Evolutionary conservation across 208 protist species (phyloP), one percentile per base, ranked within the genome.

Genomic region (Leishmania tarentolae): DNA sequence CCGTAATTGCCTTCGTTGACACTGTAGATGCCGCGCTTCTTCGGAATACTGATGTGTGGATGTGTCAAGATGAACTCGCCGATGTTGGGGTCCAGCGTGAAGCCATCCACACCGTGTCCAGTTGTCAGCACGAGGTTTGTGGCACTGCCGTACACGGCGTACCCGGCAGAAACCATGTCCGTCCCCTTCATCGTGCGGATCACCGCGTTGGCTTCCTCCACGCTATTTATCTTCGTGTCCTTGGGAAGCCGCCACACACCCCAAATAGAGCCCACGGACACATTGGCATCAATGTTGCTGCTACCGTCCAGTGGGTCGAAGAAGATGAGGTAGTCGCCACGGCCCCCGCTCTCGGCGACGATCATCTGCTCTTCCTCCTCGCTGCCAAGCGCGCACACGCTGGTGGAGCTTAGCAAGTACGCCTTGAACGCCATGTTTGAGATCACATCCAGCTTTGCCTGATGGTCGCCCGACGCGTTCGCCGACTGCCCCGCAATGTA

Each of bases 61-160:
- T 99, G 98, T 0, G 99, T 99, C 7, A 99, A 90, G 35, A 99
- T 90, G 83, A 99, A 99, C 86, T 99, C 99, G 61, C 99, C 99
- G 63, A 98, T 90, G 66, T 88, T 93, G 3, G 97, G 87, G 89
- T 99, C 98, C 13, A 99, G 91, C 15, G 98, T 99, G 89, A 99
- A 99, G 59, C 96, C 94, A 78, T 98, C 86, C 31, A 98, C 98
- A 31, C 96, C 97, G 79, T 96, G 79, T 13, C 97, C 97, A 21
- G 85, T 94, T 37, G 97, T 98, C 28, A 99, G 47, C 11, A 99
- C 94, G 31, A 99, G 90, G 81, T 96, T 96, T 24, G 98, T 99
- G 44, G 97, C 96, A 47, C 90, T 95, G 52, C 97, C 97, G 88
- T 99, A 99, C 90, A 99, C 95, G 71, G 93, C 93, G 83, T 99